Conservation (phyloP, 2,329 filamentous ascomycete genomes). For the Phialophora verrucosa region DNA sequence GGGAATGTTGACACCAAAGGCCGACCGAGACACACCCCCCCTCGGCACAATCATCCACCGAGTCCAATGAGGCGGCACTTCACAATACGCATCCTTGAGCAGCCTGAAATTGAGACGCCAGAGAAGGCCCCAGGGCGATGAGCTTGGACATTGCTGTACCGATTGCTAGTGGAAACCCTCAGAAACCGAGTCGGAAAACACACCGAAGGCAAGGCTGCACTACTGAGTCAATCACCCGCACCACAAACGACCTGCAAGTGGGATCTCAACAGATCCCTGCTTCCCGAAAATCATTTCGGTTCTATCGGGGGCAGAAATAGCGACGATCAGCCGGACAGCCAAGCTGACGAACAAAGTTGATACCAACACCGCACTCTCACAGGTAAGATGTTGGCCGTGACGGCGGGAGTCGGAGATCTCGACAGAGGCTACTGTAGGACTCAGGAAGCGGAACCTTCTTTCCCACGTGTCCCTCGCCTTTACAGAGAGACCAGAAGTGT, state of each 20-base stretch:
- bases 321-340: background rate
- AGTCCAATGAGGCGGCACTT: background rate
- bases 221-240: background rate
- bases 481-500: background rate
- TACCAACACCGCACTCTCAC: background rate
- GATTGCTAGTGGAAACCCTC: background rate
- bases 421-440: background rate
- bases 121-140: background rate
- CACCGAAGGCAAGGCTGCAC: conserved; percentile 4
- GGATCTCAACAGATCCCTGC: too few species aligned
- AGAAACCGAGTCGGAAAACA: background rate
- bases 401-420: background rate
- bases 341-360: background rate
- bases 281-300: too few species aligned
- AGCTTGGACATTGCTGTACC: background rate
- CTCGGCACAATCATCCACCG: conserved; percentile 24
- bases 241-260: background rate
- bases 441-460: background rate
- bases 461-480: background rate
- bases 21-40: background rate
- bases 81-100: background rate
- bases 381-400: background rate
- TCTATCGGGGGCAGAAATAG: background rate
- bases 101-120: background rate
- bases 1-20: background rate